Evolutionary conservation across 2,329 filamentous ascomycete species (phyloP).

Genomic region (Clonostachys chloroleuca): DNA sequence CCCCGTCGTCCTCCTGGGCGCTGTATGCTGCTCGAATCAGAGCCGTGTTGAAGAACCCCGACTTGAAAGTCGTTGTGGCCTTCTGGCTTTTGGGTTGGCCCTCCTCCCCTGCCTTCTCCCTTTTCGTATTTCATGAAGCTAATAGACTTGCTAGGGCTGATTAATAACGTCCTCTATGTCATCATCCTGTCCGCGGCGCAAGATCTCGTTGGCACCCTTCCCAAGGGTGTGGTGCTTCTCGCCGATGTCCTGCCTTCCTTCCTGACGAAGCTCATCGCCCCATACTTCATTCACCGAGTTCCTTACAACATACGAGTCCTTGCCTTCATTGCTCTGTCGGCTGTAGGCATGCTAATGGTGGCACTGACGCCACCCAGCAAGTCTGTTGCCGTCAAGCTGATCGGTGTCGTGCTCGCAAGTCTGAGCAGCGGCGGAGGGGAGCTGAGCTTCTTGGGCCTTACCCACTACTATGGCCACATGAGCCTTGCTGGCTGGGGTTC

Average conservation of each 20-base stretch:
- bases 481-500: constrained; percentile 89
- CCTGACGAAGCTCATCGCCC: constrained; percentile 79
- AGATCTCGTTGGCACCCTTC: constrained; percentile 88
- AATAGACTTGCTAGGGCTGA: constrained; percentile 31
- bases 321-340: constrained; percentile 70
- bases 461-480: constrained; percentile 87
- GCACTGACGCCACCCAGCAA: constrained; percentile 67
- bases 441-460: constrained; percentile 84
- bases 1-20: constrained; percentile 66
- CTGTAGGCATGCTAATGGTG: constrained; percentile 84
- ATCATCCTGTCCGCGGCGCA: constrained; percentile 93
- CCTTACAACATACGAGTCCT: constrained; percentile 75
- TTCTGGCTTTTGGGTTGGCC: constrained; percentile 89
- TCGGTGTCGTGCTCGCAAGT: constrained; percentile 80
- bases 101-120: not conserved
- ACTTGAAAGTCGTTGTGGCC: constrained; percentile 68
- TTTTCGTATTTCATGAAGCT: not conserved
- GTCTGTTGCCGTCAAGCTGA: constrained; percentile 70
- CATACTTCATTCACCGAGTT: constrained; percentile 88
- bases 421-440: constrained; percentile 84
- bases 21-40: constrained; percentile 63
- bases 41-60: constrained; percentile 60
- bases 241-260: constrained; percentile 91
- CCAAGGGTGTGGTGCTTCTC: constrained; percentile 89
- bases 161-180: constrained; percentile 98